Base-by-base conservation (phyloP, 176 grass and related monocot species). In the Aegilops longissima region DNA sequence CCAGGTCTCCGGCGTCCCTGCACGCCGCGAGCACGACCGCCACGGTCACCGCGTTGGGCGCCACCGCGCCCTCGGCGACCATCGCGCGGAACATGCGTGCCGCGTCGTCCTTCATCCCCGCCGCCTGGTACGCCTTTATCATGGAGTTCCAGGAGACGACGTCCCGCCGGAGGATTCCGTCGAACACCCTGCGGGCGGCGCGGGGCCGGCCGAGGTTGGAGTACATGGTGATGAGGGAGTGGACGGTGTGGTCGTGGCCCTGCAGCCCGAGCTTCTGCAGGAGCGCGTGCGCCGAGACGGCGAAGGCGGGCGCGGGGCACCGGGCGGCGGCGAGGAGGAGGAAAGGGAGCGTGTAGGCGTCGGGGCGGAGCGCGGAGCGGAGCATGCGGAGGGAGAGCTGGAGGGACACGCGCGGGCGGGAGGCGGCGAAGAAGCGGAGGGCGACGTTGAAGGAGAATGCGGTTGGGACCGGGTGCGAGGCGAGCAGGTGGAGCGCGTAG, bases 111-210 rank as follows among this genome's bases (percentile, higher is more conserved):
- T 3, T 12, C 79, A 86, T 88, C 79, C 72, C 73, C 0, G 61
- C 73, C 8, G 71, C 74, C 33, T 45, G 66, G 1, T 92, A 92
- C 1, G 71, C 83, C 20, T 85, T 86, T 23, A 89, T 61, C 59
- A 89, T 82, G 4, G 87, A 66, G 39, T 85, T 92, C 87, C 73
- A 89, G 4, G 83, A 92, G 5, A 92, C 90, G 16, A 89, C 86
- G 8, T 86, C 87, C 17, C 87, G 72, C 1, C 17, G 24, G 54
- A 80, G 54, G 45, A 92, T 92, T 73, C 66, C 80, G 58, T 89
- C 83, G 59, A 92, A 91, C 86, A 88, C 66, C 80, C 17, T 78
- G 5, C 89, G 84, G 0, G 89, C 84, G 4, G 89, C 34, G 8
- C 3, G 23, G 20, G 66, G 17, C 0, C 86, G 73, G 1, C 40